These are phyloP conservation scores for Sclerotinia borealis DNA, from an alignment of 2,329 filamentous ascomycete genomes.

Conservation along the genomic window DNA sequence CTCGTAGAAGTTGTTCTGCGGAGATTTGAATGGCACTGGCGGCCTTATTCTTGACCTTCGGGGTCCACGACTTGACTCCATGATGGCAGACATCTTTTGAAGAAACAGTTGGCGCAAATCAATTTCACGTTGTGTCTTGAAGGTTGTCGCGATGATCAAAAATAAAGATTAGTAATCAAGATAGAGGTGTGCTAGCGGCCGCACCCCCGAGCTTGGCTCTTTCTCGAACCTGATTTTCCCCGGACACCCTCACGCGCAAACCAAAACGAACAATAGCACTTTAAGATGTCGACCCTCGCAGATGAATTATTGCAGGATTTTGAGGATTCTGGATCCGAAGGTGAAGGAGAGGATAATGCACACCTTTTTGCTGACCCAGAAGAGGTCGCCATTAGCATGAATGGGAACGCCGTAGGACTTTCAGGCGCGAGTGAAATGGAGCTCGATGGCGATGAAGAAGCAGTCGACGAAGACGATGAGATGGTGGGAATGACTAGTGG, in stretches of 20 bases:
- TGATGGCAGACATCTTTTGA: slow-evolving; percentile 38
- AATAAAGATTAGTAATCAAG: neutral
- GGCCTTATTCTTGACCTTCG: slow-evolving; percentile 98
- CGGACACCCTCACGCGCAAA: neutral
- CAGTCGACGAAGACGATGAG: slow-evolving; percentile 55
- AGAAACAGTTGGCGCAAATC: slow-evolving; percentile 7
- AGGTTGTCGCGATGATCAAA: slow-evolving; percentile 3
- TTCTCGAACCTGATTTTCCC: neutral
- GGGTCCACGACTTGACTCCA: slow-evolving; percentile 92
- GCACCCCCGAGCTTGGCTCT: slow-evolving; percentile 5
- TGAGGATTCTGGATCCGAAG: slow-evolving; percentile 76
- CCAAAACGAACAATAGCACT: slow-evolving; percentile 4
- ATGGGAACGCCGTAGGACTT: slow-evolving; percentile 28
- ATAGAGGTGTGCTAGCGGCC: slow-evolving; percentile 18
- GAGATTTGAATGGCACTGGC: slow-evolving; percentile 87
- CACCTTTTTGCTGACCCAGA: slow-evolving; percentile 39
- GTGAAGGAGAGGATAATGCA: slow-evolving; percentile 53
- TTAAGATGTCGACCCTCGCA: slow-evolving; percentile 76
- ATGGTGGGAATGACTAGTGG: slow-evolving; percentile 41
- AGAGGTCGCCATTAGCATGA: slow-evolving; percentile 34
- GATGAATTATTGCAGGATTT: slow-evolving; percentile 92
- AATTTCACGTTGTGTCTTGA: slow-evolving; percentile 1
- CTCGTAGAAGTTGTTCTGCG: slow-evolving; percentile 92
- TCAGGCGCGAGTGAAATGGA: slow-evolving; percentile 44
- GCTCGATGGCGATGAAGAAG: slow-evolving; percentile 55